phyloP scores from a whole-genome alignment of 306 rosid species.

The Cicer arietinum region DNA sequence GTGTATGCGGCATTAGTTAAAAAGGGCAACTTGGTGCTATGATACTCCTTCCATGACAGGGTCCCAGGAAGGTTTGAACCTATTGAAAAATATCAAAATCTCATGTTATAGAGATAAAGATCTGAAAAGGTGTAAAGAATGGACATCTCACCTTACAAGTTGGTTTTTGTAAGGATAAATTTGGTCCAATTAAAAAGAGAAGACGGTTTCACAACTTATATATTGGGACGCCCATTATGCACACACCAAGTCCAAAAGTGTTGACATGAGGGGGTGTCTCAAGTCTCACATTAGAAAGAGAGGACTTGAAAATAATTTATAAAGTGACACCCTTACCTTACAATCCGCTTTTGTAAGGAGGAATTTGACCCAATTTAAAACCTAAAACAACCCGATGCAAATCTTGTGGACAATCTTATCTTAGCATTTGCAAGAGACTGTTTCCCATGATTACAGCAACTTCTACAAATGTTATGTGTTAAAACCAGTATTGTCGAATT shows the following conservation, averaged over 20 bases:
- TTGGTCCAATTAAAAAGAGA: neutral
- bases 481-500: too few species aligned
- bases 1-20: neutral
- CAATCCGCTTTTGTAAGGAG: neutral
- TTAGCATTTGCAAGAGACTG: conserved; percentile 1
- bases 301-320: too few species aligned
- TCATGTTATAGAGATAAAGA: neutral
- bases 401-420: neutral
- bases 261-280: neutral
- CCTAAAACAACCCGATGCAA: neutral
- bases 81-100: neutral
- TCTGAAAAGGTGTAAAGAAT: neutral
- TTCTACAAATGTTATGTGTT: neutral
- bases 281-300: too few species aligned
- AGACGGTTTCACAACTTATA: neutral
- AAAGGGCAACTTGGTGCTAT: neutral
- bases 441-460: neutral
- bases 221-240: neutral
- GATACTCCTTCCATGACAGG: neutral
- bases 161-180: neutral
- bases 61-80: neutral
- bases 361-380: neutral
- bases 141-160: neutral
- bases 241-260: neutral
- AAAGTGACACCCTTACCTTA: neutral